Evolutionary conservation across 352 stramenopile species (phyloP), one percentile per base, ranked within the genome.

Genomic region (Phytophthora citrophthora): DNA sequence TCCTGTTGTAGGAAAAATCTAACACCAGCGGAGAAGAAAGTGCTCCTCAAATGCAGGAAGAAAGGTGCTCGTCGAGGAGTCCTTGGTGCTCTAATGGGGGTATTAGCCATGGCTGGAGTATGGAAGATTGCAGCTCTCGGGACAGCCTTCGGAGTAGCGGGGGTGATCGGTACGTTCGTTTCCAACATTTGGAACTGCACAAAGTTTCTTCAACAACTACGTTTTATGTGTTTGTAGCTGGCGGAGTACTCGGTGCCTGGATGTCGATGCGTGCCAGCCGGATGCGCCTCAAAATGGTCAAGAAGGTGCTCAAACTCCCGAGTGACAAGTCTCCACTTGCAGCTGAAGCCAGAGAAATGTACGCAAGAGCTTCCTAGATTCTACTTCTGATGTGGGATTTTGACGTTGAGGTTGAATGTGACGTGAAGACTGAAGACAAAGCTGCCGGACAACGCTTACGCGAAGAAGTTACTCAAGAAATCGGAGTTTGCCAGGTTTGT

Each of bases 301-400:
- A 41, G 20, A 53, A 66, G 32, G 38, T 66, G 27, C 34, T 66
- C 9, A 53, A 40, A 15, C 49, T 66, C 26, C 58, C 58, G 3
- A 39, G 13, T 20, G 58, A 66, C 23, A 59, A 60, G 34, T 66
- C 58, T 5, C 58, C 57, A 9, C 41, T 39, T 5, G 57, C 57
- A 16, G 48, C 48, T 43, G 29, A 59, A 29, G 58, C 48, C n/a
- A 59, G 58, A 43, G 48, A 60, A 54, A 62, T 68, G 60, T 68
- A 16, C 20, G 53, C 46, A 9, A 24, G 41, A 18, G 13, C 41
- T 10, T 46, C 20, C 20, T 20, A 20, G 20, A 20, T 20, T 20
- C 20, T 20, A 20, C 20, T 20, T 20, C 20, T 20, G n/a, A 40
- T 24, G 2, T 40, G 45, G 34, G 4, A 16, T 41, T 41, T 7